These are phyloP conservation scores for Phytophthora foliorum DNA, from an alignment of 352 stramenopile species.

Conservation along the genomic window DNA sequence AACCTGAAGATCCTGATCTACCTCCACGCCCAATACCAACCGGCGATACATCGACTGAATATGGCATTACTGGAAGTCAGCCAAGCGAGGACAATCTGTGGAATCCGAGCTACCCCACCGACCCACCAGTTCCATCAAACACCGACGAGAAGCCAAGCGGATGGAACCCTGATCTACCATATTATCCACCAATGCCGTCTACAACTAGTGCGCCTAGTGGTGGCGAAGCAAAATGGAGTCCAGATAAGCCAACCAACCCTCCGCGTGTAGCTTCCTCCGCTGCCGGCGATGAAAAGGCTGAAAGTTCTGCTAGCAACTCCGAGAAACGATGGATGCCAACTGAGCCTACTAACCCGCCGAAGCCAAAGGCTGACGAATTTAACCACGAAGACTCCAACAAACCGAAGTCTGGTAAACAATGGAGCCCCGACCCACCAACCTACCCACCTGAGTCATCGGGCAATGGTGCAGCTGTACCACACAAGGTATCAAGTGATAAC, in stretches of 20 bases:
- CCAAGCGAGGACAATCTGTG: slow-evolving; percentile 11
- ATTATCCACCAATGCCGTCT: background rate
- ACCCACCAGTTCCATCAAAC: slow-evolving; percentile 7
- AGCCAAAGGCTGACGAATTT: background rate
- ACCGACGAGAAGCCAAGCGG: background rate
- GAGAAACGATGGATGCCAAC: background rate
- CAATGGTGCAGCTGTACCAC: background rate
- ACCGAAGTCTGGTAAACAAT: background rate
- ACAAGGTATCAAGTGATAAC: background rate
- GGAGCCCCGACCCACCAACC: slow-evolving; percentile 5
- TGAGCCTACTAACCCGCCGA: background rate
- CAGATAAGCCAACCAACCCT: slow-evolving; percentile 14
- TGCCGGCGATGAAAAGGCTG: too few species aligned
- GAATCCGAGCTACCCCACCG: slow-evolving; percentile 23
- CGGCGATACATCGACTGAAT: slow-evolving; percentile 1
- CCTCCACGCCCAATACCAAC: slow-evolving; percentile 13
- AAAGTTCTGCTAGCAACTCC: too few species aligned
- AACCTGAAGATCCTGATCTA: slow-evolving; percentile 14
- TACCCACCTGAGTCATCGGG: background rate
- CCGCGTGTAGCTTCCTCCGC: background rate
- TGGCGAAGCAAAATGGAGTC: background rate
- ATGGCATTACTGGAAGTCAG: slow-evolving; percentile 5
- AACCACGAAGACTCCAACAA: background rate
- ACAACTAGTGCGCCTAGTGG: background rate
- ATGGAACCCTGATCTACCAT: slow-evolving; percentile 8